A percentile compares a stretch with the other conserved stretches of the same genome.
phyloP scores from a whole-genome alignment of 345 rosid species.

The Moringa oleifera region DNA sequence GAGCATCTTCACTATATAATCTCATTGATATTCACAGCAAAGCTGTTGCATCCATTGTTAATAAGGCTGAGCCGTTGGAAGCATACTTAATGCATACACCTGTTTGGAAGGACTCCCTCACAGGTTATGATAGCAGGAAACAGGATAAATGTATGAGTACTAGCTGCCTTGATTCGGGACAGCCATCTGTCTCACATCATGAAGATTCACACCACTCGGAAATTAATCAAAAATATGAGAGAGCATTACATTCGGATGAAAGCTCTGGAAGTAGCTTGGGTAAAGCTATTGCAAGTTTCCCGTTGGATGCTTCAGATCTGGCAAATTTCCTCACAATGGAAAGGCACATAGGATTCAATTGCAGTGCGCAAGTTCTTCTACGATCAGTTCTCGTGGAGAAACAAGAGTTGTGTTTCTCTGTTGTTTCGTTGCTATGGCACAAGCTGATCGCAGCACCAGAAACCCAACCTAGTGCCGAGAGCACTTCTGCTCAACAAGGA shows the following conservation, averaged over 20 bases:
- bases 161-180: constrained; percentile 34
- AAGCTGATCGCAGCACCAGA: constrained; percentile 88
- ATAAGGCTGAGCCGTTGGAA: constrained; percentile 92
- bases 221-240: constrained; percentile 38
- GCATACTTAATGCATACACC: constrained; percentile 59
- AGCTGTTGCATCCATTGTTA: constrained; percentile 85
- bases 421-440: constrained; percentile 92
- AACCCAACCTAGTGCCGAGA: constrained; percentile 79
- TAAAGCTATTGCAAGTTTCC: constrained; percentile 56
- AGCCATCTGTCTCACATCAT: constrained; percentile 31
- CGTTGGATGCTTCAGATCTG: constrained; percentile 87
- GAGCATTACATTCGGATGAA: constrained; percentile 30
- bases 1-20: constrained; percentile 85
- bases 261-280: constrained; percentile 47
- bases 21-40: constrained; percentile 95
- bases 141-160: constrained; percentile 34
- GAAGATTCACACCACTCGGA: constrained; percentile 36
- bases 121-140: constrained; percentile 36
- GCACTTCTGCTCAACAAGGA: constrained; percentile 98
- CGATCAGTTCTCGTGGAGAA: constrained; percentile 85
- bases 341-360: constrained; percentile 79
- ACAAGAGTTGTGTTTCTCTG: constrained; percentile 90
- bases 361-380: constrained; percentile 75
- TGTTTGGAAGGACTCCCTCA: constrained; percentile 52
- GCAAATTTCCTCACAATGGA: constrained; percentile 93